These are phyloP conservation scores for Leishmania gerbilli DNA, from an alignment of 208 protist species.

Conservation along the genomic window DNA sequence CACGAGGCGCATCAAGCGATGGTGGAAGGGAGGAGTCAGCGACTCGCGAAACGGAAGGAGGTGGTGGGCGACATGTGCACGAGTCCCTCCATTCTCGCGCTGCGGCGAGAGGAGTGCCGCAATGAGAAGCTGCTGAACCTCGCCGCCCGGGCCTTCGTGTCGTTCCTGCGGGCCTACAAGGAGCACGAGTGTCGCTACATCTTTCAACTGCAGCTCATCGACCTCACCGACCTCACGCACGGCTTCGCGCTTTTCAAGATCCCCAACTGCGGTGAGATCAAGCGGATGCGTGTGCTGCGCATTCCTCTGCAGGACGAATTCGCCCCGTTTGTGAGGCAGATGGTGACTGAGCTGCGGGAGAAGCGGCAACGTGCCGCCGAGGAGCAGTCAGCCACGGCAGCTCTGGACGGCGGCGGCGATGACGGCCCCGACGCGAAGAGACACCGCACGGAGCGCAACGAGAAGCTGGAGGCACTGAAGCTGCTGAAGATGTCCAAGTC, in stretches of 20 bases:
- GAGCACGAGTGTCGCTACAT: conserved; percentile 95
- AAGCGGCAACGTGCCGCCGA: conserved; percentile 65
- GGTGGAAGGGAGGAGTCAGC: conserved; percentile 34
- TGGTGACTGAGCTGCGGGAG: conserved; percentile 45
- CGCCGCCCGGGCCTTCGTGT: conserved; percentile 87
- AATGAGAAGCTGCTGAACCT: conserved; percentile 82
- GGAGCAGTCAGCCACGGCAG: conserved; percentile 37
- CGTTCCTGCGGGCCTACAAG: conserved; percentile 94
- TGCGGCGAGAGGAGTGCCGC: conserved; percentile 55
- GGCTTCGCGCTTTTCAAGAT: conserved; percentile 92
- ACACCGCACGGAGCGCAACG: conserved; percentile 86
- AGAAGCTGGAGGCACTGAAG: conserved; percentile 85
- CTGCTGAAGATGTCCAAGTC: conserved; percentile 78
- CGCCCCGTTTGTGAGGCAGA: conserved; percentile 46
- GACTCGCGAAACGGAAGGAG: conserved; percentile 49
- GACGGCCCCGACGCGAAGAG: conserved; percentile 34
- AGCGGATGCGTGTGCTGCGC: conserved; percentile 73
- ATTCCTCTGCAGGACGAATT: conserved; percentile 90
- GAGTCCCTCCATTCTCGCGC: conserved; percentile 60
- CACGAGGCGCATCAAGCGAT: conserved; percentile 56
- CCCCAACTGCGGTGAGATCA: conserved; percentile 91
- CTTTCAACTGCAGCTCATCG: conserved; percentile 91
- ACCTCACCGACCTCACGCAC: conserved; percentile 95
- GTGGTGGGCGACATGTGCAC: conserved; percentile 84
- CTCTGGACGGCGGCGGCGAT: conserved; percentile 19